Evolutionary conservation across 352 stramenopile species (phyloP), one percentile per base, ranked within the genome.

Genomic region (Ochromonadaceae sp.): DNA sequence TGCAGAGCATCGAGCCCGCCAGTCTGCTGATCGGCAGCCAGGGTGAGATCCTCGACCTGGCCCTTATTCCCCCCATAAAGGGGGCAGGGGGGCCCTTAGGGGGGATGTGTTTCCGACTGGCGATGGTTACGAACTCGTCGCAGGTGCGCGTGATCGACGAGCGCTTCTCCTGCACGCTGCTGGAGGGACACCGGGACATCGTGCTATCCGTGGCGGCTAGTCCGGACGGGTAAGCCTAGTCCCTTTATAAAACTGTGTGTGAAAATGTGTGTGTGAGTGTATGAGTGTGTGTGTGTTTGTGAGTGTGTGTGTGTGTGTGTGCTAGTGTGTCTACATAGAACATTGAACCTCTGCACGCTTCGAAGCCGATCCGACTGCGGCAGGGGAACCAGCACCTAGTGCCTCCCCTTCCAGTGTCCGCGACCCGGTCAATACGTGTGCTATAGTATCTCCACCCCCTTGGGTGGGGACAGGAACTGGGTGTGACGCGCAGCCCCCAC

Each of bases 41-140:
- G 73, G 93, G 97, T 67, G 91, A 98, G 70, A 92, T 98, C 48
- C 77, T 98, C 0, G 93, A 96, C 74, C 75, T 98, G 48, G 95
- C 22, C 50, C 28, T 15, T 48, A 59, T 50, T 31, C n/a, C n/a
- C n/a, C n/a, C n/a, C n/a, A 66, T 44, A 48, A 58, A 70, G 7
- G 73, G 77, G 34, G 79, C 73, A 5, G 74, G 79, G 42, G 72
- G 73, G 30, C 70, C 81, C 49, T 70, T 95, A 78, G 77, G 34
- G 65, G 71, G 7, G 72, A 76, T 28, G 79, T 72, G 3, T 41
- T 72, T 75, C n/a, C 73, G 84, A 46, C 72, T 98, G 49, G 91
- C 90, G 9, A 87, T 96, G 25, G 92, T 91, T 2, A 97, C 91
- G 25, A 98, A 98, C 74, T 66, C 72, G 67, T 71, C 75, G 30